Percentiles rank a stretch among this genome's conserved stretches.
Conservation (phyloP, 1,284 basidiomycete species). For the Cutaneotrichosporon cutaneum region DNA sequence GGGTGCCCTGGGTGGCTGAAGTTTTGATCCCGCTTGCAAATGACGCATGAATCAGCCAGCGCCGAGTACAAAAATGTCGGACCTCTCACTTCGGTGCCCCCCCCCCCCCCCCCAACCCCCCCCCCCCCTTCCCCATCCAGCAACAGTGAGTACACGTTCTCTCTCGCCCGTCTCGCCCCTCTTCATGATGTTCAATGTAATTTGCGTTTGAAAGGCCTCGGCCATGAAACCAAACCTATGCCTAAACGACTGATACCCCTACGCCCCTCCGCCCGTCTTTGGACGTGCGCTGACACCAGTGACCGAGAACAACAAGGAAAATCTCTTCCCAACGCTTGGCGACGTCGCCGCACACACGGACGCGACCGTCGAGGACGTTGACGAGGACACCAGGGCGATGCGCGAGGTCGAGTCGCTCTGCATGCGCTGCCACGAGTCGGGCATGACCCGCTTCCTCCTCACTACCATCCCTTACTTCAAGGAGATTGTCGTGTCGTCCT, state of each 20-base stretch:
- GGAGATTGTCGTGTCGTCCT: slow-evolving; percentile 94
- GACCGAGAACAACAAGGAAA: slow-evolving; percentile 30
- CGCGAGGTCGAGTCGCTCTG: slow-evolving; percentile 88
- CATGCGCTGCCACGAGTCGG: slow-evolving; percentile 91
- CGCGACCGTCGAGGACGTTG: slow-evolving; percentile 58
- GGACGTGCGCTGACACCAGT: slow-evolving; percentile 9
- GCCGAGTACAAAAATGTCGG: slow-evolving; percentile 4
- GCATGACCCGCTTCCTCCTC: slow-evolving; percentile 84
- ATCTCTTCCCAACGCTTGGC: slow-evolving; percentile 50
- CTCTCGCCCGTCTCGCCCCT: background rate
- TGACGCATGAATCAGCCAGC: background rate
- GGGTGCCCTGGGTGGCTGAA: background rate
- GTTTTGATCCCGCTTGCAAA: background rate
- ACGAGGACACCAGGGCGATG: slow-evolving; percentile 53
- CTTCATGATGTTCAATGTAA: slow-evolving; percentile 50
- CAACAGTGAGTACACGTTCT: slow-evolving; percentile 16
- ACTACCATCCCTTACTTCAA: slow-evolving; percentile 96
- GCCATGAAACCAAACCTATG: slow-evolving; percentile 49
- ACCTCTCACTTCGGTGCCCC: background rate
- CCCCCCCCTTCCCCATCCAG: background rate
- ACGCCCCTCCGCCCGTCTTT: background rate
- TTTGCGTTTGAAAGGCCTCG: slow-evolving; percentile 49
- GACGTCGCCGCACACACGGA: slow-evolving; percentile 48
- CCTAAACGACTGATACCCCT: slow-evolving; percentile 46
- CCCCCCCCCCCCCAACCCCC: background rate